Conservation (phyloP, 306 rosid genomes). For the Glycine soja region DNA sequence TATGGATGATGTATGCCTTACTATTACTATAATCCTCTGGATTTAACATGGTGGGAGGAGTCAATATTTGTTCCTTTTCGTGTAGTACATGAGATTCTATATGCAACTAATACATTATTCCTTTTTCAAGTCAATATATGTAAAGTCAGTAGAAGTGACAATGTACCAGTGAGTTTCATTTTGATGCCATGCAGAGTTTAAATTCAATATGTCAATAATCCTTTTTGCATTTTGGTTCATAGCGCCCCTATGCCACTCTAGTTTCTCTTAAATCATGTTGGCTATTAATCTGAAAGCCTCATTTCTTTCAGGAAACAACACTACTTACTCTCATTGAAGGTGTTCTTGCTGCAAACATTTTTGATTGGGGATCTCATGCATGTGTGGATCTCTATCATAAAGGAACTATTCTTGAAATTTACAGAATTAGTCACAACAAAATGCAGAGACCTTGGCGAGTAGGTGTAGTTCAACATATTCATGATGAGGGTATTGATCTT, state of each 20-base stretch:
- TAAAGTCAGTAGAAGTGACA: slow-evolving; percentile 13
- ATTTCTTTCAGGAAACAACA: slow-evolving; percentile 72
- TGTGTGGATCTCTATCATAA: slow-evolving; percentile 89
- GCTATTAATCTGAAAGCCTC: slow-evolving; percentile 25
- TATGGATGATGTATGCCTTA: slow-evolving; percentile 73
- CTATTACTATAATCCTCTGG: neutral
- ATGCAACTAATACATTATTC: neutral
- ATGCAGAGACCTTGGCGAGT: slow-evolving; percentile 91
- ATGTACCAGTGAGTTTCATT: slow-evolving; percentile 7
- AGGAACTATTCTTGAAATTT: slow-evolving; percentile 88
- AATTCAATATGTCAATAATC: slow-evolving; percentile 8
- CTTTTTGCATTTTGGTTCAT: neutral
- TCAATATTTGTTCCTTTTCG: neutral
- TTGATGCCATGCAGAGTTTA: slow-evolving; percentile 8
- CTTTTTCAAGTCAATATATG: neutral
- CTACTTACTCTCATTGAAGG: slow-evolving; percentile 83
- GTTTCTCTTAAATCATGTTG: slow-evolving; percentile 19
- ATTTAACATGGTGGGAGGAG: slow-evolving; percentile 24
- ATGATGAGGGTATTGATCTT: slow-evolving; percentile 4
- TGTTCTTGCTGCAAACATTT: slow-evolving; percentile 92
- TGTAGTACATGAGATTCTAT: neutral
- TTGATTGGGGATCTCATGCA: slow-evolving; percentile 92
- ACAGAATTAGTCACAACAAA: slow-evolving; percentile 86
- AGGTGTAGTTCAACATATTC: slow-evolving; percentile 39
- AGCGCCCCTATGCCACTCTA: slow-evolving; percentile 30